Percentiles rank a stretch among this genome's conserved stretches.
Conservation (phyloP, 129 eudicot species). For the Oenanthe sinensis region DNA sequence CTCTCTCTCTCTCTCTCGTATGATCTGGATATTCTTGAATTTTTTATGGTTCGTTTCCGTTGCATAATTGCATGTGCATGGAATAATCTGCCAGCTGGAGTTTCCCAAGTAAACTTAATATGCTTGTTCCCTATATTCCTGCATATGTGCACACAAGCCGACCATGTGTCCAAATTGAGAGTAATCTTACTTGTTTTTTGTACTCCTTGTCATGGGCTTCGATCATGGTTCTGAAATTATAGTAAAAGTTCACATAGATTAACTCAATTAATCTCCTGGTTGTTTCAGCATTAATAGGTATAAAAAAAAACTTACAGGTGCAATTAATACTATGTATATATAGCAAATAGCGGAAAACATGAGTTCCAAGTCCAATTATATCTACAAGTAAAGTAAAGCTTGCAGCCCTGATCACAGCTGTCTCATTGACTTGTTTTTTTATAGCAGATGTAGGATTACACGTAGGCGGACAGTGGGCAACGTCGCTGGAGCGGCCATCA, state of each 20-base stretch:
- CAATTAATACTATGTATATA: too few relatives aligned
- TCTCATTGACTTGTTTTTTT: background rate
- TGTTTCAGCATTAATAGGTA: background rate
- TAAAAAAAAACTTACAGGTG: too few relatives aligned
- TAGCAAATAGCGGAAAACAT: too few relatives aligned
- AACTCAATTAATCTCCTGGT: background rate
- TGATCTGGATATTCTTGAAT: slow-evolving; percentile 3
- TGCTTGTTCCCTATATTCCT: background rate
- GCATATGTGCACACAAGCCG: background rate
- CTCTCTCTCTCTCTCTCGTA: background rate
- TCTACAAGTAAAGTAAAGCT: background rate
- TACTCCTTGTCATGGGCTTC: background rate
- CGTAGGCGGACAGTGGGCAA: slow-evolving; percentile 47
- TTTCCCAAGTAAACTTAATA: background rate
- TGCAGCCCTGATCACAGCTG: background rate
- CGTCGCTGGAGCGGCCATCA: slow-evolving; percentile 54
- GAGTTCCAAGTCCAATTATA: too few relatives aligned
- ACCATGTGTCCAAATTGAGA: background rate
- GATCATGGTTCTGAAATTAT: too few relatives aligned
- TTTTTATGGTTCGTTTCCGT: background rate
- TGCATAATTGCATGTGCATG: slow-evolving; percentile 12
- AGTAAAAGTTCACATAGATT: background rate
- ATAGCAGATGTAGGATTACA: slow-evolving; percentile 42
- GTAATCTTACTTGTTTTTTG: background rate
- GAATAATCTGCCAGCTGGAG: slow-evolving; percentile 8